These are phyloP conservation scores for Leccinum insolens DNA, from an alignment of 1,284 basidiomycete species.

Conservation along the genomic window DNA sequence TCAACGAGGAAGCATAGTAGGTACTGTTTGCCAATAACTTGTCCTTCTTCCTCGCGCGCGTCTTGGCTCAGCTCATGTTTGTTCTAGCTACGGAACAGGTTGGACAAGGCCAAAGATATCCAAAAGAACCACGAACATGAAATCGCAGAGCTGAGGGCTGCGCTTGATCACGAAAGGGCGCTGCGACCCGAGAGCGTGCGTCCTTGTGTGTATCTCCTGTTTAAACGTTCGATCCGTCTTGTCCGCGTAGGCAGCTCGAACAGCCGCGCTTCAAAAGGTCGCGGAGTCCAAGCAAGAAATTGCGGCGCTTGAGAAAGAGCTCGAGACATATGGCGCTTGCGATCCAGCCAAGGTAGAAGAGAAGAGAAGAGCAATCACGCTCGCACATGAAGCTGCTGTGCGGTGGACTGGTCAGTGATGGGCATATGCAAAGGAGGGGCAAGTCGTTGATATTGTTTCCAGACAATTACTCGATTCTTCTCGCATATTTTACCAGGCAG, in stretches of 20 bases:
- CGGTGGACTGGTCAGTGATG: constrained; percentile 79
- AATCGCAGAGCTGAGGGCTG: constrained; percentile 45
- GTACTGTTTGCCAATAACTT: too few species aligned
- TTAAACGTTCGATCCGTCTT: not conserved
- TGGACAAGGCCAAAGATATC: constrained; percentile 57
- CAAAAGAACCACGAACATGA: constrained; percentile 51
- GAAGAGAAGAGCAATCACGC: constrained; percentile 65
- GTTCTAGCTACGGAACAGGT: constrained; percentile 58
- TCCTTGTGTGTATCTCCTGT: constrained; percentile 3
- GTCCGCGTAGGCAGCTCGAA: constrained; percentile 55
- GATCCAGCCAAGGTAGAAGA: constrained; percentile 82
- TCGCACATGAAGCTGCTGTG: constrained; percentile 79
- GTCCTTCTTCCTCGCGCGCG: too few species aligned
- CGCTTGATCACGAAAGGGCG: constrained; percentile 55
- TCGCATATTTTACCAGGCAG: constrained; percentile 67
- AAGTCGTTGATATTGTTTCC: constrained; percentile 10
- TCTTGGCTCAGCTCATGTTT: constrained; percentile 9
- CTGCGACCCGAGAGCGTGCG: constrained; percentile 69
- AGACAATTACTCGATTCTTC: constrained; percentile 65
- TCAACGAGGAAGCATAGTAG: constrained; percentile 76
- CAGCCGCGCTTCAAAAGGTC: constrained; percentile 51
- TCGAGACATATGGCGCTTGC: constrained; percentile 77
- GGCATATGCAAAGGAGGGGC: not conserved
- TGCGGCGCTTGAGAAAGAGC: constrained; percentile 63
- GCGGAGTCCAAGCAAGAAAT: constrained; percentile 55